Evolutionary conservation across 2,329 filamentous ascomycete species (phyloP), one percentile per base, ranked within the genome.

Genomic region (Monosporascus sp.): DNA sequence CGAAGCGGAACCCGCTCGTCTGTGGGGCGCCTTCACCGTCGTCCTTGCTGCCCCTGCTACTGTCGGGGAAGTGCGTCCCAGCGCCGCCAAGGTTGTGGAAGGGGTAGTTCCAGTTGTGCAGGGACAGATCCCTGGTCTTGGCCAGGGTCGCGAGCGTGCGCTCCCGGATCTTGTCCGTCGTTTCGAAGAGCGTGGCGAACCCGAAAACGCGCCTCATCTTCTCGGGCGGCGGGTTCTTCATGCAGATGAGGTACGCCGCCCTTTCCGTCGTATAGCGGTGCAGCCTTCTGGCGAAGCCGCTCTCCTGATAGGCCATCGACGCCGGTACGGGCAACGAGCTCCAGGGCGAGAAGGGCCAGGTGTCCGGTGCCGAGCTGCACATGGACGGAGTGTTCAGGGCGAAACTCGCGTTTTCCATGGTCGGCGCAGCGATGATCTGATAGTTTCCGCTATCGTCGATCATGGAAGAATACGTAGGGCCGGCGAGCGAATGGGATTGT

Each of bases 201-300:
- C 83, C 85, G 66, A 91, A 92, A 1, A 85, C 77, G 36, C 78
- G 76, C n/a, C 74, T 70, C 52, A 84, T 74, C 1, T 68, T 68
- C 2, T 72, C 66, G 2, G 76, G 74, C 0, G 79, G 74, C 48
- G 81, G 77, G 57, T 76, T 70, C 2, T 71, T 63, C 65, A 76
- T 74, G 15, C 66, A 72, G 3, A 89, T 74, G 1, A 92, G 70
- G 3, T 74, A 70, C 53, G 85, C 81, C 1, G 78, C 88, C 25
- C 76, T 70, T 68, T 95, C 88, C 1, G 85, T 60, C 2, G 83
- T 77, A 50, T 76, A 76, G 43, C 89, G 81, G 48, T 89, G 87
- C 5, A 95, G 73, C 5, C 87, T 79, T 7, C 88, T 82, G 11
- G 84, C 83, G 60, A 95, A 92, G 1, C 79, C 85, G 1, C 75